These are phyloP conservation scores for Panaeolus papilionaceus DNA, from an alignment of 768 basidiomycete species.

Conservation along the genomic window DNA sequence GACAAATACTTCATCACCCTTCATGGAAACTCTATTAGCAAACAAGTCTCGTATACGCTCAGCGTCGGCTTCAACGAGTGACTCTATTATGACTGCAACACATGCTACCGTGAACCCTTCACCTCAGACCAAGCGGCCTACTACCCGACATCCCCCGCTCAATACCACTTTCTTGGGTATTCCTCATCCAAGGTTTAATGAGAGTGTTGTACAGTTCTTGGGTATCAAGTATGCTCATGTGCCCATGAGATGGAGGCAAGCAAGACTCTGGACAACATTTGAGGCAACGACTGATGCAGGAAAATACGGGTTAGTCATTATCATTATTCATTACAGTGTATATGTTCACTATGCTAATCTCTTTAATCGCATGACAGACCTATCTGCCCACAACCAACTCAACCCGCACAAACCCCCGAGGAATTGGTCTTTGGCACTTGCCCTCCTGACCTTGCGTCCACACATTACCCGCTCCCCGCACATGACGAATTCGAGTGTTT, in stretches of 20 bases:
- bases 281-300: conserved; percentile 66
- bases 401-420: conserved; percentile 51
- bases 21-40: not conserved
- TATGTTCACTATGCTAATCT: conserved; percentile 13
- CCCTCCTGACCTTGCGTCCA: conserved; percentile 55
- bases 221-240: conserved; percentile 82
- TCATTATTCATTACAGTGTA: not conserved
- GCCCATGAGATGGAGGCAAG: conserved; percentile 79
- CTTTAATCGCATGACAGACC: conserved; percentile 49
- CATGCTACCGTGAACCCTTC: no score
- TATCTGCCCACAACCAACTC: conserved; percentile 70
- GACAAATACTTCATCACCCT: not conserved
- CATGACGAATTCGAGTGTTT: conserved; percentile 83
- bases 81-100: not conserved
- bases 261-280: conserved; percentile 63
- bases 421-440: conserved; percentile 65
- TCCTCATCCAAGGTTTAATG: conserved; percentile 64
- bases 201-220: conserved; percentile 71
- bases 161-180: conserved; percentile 71
- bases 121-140: not conserved
- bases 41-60: not conserved
- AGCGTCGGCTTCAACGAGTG: not conserved
- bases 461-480: conserved; percentile 49
- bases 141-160: conserved; percentile 36
- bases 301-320: conserved; percentile 62